A percentile compares a stretch with the other conserved stretches of the same genome.
Evolutionary conservation across 1,284 basidiomycete genomes (phyloP).

Genomic region (Cutaneotrichosporon dermatis): DNA sequence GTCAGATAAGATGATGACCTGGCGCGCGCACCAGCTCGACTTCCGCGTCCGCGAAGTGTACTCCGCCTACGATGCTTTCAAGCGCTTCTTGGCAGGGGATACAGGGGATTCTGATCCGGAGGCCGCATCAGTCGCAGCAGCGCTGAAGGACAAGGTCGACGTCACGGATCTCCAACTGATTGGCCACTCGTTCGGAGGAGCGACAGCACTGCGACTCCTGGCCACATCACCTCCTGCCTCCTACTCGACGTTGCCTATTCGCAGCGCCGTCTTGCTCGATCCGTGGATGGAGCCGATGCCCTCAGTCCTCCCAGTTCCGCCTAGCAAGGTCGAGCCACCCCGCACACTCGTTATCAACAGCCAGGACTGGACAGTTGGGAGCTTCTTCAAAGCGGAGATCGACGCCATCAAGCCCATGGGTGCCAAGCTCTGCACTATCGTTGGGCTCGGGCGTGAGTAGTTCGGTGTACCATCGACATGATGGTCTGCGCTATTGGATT

Average conservation of each 20-base stretch:
- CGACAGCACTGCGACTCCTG: background rate
- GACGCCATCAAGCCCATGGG: conserved; percentile 51
- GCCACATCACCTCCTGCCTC: conserved; percentile 15
- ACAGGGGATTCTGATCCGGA: background rate
- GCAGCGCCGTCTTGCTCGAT: conserved; percentile 59
- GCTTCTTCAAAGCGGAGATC: conserved; percentile 60
- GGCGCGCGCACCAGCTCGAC: conserved; percentile 62
- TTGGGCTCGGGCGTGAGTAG: conserved; percentile 38
- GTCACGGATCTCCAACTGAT: conserved; percentile 53
- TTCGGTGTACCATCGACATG: no score
- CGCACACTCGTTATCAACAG: conserved; percentile 63
- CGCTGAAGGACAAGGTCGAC: conserved; percentile 32
- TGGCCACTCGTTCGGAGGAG: conserved; percentile 70
- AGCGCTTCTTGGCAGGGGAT: conserved; percentile 14
- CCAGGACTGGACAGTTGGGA: conserved; percentile 68
- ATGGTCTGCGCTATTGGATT: no score
- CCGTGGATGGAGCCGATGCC: conserved; percentile 72
- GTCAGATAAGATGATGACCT: conserved; percentile 30
- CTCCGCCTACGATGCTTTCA: conserved; percentile 52
- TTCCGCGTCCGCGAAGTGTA: conserved; percentile 65
- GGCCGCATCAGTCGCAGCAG: conserved; percentile 37
- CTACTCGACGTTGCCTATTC: conserved; percentile 54
- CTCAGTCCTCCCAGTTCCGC: conserved; percentile 2
- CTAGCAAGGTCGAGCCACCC: conserved; percentile 16
- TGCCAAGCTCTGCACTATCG: conserved; percentile 33